These are phyloP conservation scores for Phytopythium aichiense DNA, from an alignment of 352 stramenopile species.

Conservation along the genomic window DNA sequence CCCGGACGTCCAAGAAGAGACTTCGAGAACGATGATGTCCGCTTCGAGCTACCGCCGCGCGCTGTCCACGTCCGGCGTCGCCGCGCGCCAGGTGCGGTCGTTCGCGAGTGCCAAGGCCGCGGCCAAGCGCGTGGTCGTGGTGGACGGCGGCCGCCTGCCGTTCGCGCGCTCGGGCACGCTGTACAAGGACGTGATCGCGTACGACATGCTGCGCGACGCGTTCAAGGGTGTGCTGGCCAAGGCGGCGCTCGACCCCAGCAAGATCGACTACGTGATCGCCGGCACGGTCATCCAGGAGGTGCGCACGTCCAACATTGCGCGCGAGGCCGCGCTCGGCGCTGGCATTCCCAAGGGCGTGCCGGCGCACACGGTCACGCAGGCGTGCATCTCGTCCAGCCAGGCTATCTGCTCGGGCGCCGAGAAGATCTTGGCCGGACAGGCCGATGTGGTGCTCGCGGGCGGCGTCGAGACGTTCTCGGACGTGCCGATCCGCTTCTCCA, in stretches of 20 bases:
- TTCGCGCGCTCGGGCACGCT: conserved; percentile 94
- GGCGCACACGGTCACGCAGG: conserved; percentile 95
- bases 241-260: conserved; percentile 92
- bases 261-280: conserved; percentile 95
- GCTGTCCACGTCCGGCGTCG: conserved; percentile 15
- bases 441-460: conserved; percentile 95
- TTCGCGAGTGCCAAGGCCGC: conserved; percentile 31
- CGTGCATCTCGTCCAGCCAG: conserved; percentile 97
- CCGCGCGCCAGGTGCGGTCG: conserved; percentile 25
- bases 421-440: conserved; percentile 95
- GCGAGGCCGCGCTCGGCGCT: conserved; percentile 94
- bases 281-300: conserved; percentile 98
- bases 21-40: conserved; percentile 17
- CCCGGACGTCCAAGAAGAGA: neutral
- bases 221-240: conserved; percentile 96
- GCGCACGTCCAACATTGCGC: conserved; percentile 97
- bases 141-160: conserved; percentile 93
- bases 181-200: conserved; percentile 96
- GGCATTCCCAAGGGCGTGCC: conserved; percentile 93
- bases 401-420: conserved; percentile 92
- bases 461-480: conserved; percentile 97
- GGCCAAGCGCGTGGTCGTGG: conserved; percentile 86
- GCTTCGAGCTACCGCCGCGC: conserved; percentile 11
- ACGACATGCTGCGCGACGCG: conserved; percentile 96
- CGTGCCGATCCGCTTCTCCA: conserved; percentile 95